Percentiles rank a stretch among this genome's conserved stretches.
Conservation (phyloP, 257 asterid species). For the Cruciata laevipes region DNA sequence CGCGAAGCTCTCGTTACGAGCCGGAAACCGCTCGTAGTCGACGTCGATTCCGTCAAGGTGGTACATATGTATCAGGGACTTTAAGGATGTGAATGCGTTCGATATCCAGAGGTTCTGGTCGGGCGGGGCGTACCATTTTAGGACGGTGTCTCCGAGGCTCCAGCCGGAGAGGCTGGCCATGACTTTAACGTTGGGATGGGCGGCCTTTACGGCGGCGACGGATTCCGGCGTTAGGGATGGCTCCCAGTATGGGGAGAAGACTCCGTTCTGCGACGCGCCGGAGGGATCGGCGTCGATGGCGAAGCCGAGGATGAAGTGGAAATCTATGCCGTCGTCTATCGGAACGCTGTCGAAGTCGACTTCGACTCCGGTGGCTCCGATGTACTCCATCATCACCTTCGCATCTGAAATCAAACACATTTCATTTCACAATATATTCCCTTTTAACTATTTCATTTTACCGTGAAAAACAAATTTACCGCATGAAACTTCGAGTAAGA, state of each 20-base stretch:
- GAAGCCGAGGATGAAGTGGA: conserved; percentile 62
- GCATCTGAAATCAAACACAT: conserved; percentile 32
- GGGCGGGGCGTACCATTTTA: conserved; percentile 48
- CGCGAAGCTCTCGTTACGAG: conserved; percentile 33
- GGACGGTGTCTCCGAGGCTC: conserved; percentile 41
- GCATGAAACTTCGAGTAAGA: conserved; percentile 17
- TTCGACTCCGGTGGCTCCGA: conserved; percentile 59
- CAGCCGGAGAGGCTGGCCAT: conserved; percentile 76
- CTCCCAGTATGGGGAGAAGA: conserved; percentile 57
- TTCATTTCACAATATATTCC: neutral
- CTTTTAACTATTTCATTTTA: too few species aligned
- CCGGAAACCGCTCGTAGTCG: conserved; percentile 55
- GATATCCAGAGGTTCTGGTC: conserved; percentile 40
- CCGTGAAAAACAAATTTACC: conserved; percentile 25
- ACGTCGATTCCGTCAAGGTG: conserved; percentile 63
- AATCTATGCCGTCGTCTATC: conserved; percentile 40
- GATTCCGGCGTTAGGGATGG: conserved; percentile 42
- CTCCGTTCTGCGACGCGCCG: conserved; percentile 54
- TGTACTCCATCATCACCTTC: conserved; percentile 81
- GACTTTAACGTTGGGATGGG: conserved; percentile 54
- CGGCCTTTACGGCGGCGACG: conserved; percentile 38
- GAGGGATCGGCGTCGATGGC: conserved; percentile 57
- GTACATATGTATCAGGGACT: conserved; percentile 34
- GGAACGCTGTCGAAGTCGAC: conserved; percentile 41
- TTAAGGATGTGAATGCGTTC: conserved; percentile 53